Conservation (phyloP, 805 yeast species). For the Myxozyma sirexii region DNA sequence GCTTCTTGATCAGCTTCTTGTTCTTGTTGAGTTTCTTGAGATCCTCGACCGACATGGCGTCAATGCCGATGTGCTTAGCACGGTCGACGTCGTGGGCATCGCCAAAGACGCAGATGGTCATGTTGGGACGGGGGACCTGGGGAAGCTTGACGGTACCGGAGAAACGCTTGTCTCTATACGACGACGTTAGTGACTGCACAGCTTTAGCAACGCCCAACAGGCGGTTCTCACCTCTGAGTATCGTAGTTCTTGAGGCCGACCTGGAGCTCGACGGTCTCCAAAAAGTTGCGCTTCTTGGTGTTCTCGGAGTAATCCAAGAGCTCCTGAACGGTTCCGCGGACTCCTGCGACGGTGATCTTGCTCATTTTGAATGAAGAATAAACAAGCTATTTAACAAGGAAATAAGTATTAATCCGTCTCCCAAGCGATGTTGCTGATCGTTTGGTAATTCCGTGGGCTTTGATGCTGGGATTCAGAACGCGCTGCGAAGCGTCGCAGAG, state of each 20-base stretch:
- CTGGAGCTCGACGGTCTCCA: conserved; percentile 99
- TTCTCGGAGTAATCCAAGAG: conserved; percentile 86
- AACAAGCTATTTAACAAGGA: too few relatives aligned
- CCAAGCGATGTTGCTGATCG: conserved; percentile 29
- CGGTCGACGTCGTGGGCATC: conserved; percentile 99
- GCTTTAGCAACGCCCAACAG: background rate
- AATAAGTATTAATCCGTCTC: too few relatives aligned
- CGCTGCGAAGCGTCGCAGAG: background rate
- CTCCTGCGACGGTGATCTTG: conserved; percentile 87
- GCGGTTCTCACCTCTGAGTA: conserved; percentile 75
- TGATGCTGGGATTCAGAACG: background rate
- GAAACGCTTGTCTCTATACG: conserved; percentile 95
- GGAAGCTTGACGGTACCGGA: conserved; percentile 99
- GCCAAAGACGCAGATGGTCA: conserved; percentile 99
- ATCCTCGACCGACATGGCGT: conserved; percentile 99
- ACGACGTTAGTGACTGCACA: background rate
- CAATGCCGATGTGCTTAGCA: conserved; percentile 98
- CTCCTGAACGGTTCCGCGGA: conserved; percentile 95
- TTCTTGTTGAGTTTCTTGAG: conserved; percentile 99
- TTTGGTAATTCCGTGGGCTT: conserved; percentile 31
- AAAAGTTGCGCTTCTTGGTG: conserved; percentile 98
- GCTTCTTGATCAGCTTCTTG: conserved; percentile 99
- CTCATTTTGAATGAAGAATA: conserved; percentile 22
- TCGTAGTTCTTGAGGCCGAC: conserved; percentile 99
- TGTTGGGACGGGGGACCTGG: conserved; percentile 99